phyloP scores from a whole-genome alignment of 2,329 filamentous ascomycete genomes.

The Xylaria sp. region DNA sequence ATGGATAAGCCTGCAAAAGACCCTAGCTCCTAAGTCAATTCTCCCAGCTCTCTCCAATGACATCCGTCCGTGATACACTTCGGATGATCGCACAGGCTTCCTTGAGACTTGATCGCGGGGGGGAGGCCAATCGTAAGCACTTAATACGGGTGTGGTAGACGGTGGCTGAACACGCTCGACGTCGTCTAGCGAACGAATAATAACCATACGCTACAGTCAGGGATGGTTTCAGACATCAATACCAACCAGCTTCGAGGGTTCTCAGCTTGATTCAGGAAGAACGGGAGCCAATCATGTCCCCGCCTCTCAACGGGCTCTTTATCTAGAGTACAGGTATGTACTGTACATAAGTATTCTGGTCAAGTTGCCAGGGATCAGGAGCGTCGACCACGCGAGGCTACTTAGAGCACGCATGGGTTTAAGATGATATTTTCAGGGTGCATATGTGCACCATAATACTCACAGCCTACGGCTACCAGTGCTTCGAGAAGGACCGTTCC shows the following conservation, averaged over 20 bases:
- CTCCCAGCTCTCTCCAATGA: slow-evolving; percentile 6
- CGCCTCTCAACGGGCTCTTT: neutral
- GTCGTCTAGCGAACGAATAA: slow-evolving; percentile 11
- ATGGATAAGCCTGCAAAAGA: slow-evolving; percentile 22
- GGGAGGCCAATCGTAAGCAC: slow-evolving; percentile 11
- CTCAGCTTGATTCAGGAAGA: slow-evolving; percentile 13
- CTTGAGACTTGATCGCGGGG: slow-evolving; percentile 7
- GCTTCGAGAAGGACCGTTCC: neutral
- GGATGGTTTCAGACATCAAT: slow-evolving; percentile 5
- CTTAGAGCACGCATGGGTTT: neutral
- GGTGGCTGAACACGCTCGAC: slow-evolving; percentile 12
- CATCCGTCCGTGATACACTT: neutral
- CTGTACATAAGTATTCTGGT: neutral
- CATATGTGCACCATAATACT: neutral
- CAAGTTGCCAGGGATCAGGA: neutral
- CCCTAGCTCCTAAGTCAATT: slow-evolving; percentile 14
- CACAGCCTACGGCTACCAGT: neutral
- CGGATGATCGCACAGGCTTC: neutral
- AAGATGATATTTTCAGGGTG: neutral
- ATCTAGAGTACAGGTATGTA: neutral
- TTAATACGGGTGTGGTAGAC: neutral
- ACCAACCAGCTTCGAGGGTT: slow-evolving; percentile 9
- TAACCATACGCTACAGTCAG: neutral
- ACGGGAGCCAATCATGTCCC: neutral
- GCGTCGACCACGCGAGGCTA: neutral